Conservation (phyloP, 441 rosid genomes). For the Brassica hybrid region DNA sequence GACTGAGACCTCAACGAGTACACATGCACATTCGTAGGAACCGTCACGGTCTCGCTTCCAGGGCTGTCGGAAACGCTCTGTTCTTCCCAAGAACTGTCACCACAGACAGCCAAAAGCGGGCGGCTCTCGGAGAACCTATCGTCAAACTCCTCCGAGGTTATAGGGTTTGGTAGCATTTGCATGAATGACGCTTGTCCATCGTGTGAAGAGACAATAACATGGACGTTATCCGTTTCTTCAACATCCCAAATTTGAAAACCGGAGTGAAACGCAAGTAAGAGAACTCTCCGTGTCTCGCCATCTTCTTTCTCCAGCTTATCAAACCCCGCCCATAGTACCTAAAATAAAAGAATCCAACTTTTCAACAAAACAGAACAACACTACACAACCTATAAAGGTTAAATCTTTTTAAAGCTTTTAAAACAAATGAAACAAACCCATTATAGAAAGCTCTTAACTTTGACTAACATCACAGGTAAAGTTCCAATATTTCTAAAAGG, state of each 20-base stretch:
- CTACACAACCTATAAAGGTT: background rate
- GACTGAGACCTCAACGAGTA: slow-evolving; percentile 85
- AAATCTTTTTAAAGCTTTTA: background rate
- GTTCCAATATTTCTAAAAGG: background rate
- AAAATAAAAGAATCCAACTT: background rate
- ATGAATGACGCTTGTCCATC: slow-evolving; percentile 86
- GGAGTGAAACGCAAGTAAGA: slow-evolving; percentile 76
- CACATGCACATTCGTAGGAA: slow-evolving; percentile 61
- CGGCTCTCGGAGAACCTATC: slow-evolving; percentile 64
- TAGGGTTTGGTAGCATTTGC: slow-evolving; percentile 81
- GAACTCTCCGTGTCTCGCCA: slow-evolving; percentile 59
- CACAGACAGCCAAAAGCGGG: slow-evolving; percentile 78
- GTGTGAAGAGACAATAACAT: slow-evolving; percentile 69
- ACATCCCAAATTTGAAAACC: slow-evolving; percentile 99
- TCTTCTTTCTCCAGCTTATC: slow-evolving; percentile 78
- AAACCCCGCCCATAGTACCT: slow-evolving; percentile 96
- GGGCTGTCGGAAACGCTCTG: slow-evolving; percentile 46
- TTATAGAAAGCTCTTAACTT: background rate
- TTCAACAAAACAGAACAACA: background rate
- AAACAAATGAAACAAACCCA: background rate
- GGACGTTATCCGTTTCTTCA: slow-evolving; percentile 83
- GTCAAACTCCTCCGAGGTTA: slow-evolving; percentile 42
- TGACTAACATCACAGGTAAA: background rate
- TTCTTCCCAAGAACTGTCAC: slow-evolving; percentile 58
- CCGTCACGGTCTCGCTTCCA: slow-evolving; percentile 44